Percentiles rank a stretch among this genome's conserved stretches.
phyloP scores from a whole-genome alignment of 305 asterid genomes.

The Solanum chacoense region DNA sequence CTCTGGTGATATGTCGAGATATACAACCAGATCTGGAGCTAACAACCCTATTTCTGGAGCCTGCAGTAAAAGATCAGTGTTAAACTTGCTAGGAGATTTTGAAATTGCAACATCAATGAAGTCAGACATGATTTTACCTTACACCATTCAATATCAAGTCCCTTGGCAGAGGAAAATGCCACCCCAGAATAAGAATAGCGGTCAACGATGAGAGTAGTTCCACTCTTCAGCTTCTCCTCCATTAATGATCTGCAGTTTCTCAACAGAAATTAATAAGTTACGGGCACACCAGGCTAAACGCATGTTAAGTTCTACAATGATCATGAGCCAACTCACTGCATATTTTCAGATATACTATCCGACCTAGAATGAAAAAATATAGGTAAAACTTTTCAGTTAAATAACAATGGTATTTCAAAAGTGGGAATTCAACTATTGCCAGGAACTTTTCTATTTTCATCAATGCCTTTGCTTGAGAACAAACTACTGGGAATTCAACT shows the following conservation, averaged over 20 bases:
- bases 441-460: not conserved
- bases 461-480: not conserved
- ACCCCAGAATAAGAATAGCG: conserved; percentile 96
- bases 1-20: conserved; percentile 90
- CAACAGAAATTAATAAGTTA: not conserved
- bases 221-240: conserved; percentile 80
- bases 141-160: conserved; percentile 86
- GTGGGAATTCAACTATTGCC: not conserved
- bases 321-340: not conserved
- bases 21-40: conserved; percentile 84
- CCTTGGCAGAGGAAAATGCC: conserved; percentile 93
- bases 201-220: conserved; percentile 76
- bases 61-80: conserved; percentile 21
- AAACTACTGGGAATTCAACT: not conserved
- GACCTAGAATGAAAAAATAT: not conserved
- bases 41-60: conserved; percentile 82
- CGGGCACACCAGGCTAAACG: not conserved
- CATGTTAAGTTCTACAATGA: not conserved
- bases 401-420: not conserved
- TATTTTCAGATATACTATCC: not conserved
- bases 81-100: not conserved
- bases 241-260: conserved; percentile 41
- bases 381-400: not conserved
- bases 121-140: conserved; percentile 35
- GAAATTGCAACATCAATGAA: not conserved